phyloP scores from a whole-genome alignment of 768 basidiomycete species.

The Russula sp. region DNA sequence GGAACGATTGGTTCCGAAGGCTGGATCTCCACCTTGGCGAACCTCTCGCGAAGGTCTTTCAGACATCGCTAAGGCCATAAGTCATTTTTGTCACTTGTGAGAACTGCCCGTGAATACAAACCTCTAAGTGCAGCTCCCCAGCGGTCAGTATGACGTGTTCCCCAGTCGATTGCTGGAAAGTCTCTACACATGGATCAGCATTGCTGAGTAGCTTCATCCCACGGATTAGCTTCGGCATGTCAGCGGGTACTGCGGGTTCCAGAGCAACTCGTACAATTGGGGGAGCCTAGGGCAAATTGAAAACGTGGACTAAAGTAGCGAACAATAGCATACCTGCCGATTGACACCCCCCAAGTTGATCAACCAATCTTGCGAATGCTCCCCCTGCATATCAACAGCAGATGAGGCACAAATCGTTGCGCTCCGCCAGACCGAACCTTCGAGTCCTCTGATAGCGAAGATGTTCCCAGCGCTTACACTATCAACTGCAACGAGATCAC shows the following conservation, averaged over 20 bases:
- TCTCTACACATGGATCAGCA: conserved; percentile 95
- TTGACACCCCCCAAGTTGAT: conserved; percentile 74
- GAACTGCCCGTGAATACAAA: conserved; percentile 27
- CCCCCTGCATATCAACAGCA: conserved; percentile 35
- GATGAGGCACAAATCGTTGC: conserved; percentile 79
- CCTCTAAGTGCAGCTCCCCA: conserved; percentile 94
- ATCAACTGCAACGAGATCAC: conserved; percentile 81
- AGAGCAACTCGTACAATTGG: conserved; percentile 95
- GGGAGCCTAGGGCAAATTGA: conserved; percentile 43
- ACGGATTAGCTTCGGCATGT: conserved; percentile 82
- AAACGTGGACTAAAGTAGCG: neutral
- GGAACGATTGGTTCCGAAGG: conserved; percentile 95
- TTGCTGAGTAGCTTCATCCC: conserved; percentile 88
- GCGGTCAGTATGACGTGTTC: conserved; percentile 96
- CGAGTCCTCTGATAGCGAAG: conserved; percentile 86
- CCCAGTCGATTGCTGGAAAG: conserved; percentile 93
- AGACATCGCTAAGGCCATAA: conserved; percentile 64
- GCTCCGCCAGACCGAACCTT: conserved; percentile 83
- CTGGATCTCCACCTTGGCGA: conserved; percentile 89
- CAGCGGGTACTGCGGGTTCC: conserved; percentile 73
- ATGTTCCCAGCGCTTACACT: conserved; percentile 87
- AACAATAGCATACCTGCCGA: conserved; percentile 42
- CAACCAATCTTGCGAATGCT: conserved; percentile 43
- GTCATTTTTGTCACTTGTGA: neutral
- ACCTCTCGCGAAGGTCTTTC: conserved; percentile 92